Percentiles rank a stretch among this genome's conserved stretches.
phyloP scores from a whole-genome alignment of 305 asterid species.

The Solanum aculeatissimum region DNA sequence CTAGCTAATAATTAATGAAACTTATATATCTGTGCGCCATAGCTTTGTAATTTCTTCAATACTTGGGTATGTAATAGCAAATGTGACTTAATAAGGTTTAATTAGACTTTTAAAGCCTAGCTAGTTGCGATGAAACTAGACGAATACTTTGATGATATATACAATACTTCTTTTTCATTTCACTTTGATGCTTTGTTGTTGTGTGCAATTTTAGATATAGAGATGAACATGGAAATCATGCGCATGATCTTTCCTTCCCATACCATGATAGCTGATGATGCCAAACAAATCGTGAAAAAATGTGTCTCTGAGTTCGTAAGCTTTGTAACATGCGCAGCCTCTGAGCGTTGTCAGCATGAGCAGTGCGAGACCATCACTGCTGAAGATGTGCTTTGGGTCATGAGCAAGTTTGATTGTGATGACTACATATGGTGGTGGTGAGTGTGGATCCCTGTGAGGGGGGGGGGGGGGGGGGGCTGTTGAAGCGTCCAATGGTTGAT shows the following conservation, averaged over 20 bases:
- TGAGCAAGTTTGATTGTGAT: slow-evolving; percentile 54
- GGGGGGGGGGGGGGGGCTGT: slow-evolving; percentile 45
- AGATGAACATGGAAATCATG: slow-evolving; percentile 35
- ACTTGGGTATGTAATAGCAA: background rate
- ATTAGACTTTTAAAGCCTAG: no score
- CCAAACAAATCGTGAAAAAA: slow-evolving; percentile 59
- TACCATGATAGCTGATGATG: background rate
- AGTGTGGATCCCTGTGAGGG: slow-evolving; percentile 42
- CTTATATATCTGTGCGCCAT: background rate
- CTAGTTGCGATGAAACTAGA: no score
- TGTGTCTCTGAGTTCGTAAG: slow-evolving; percentile 66
- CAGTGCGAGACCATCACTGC: slow-evolving; percentile 62
- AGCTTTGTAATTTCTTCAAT: background rate
- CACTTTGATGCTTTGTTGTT: no score
- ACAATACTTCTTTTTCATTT: background rate
- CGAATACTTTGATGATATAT: no score
- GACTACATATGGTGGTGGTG: slow-evolving; percentile 38
- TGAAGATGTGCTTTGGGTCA: slow-evolving; percentile 63
- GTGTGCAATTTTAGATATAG: background rate
- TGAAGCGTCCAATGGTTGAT: slow-evolving; percentile 23
- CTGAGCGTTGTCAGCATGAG: slow-evolving; percentile 64
- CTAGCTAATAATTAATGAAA: background rate
- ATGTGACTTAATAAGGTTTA: background rate
- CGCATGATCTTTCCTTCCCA: slow-evolving; percentile 11
- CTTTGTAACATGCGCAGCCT: slow-evolving; percentile 61